phyloP scores from a whole-genome alignment of 805 yeast species.

The Saccharomycopsis selenospora region DNA sequence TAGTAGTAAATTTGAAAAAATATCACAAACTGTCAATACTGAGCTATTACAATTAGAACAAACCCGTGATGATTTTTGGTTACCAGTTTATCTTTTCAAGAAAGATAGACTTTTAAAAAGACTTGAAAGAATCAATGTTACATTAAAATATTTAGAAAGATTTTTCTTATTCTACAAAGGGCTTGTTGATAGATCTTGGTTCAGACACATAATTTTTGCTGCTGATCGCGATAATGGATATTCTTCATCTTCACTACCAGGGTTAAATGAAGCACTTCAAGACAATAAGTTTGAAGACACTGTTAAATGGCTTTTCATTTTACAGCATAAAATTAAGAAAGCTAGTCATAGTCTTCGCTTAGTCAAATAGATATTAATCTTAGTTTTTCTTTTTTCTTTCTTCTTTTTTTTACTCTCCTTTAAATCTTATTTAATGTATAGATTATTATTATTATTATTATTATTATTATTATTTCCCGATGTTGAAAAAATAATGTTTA shows the following conservation, averaged over 20 bases:
- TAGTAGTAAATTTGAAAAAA: constrained; percentile 26
- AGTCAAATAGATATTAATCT: not conserved
- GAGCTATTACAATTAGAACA: not conserved
- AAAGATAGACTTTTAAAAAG: not conserved
- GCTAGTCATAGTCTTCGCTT: constrained; percentile 1
- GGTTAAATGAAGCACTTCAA: constrained; percentile 46
- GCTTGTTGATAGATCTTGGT: constrained; percentile 46
- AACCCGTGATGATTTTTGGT: not conserved
- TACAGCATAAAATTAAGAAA: constrained; percentile 18
- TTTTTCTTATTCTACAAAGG: constrained; percentile 41
- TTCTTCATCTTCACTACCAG: constrained; percentile 52
- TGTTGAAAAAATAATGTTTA: no score
- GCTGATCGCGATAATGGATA: constrained; percentile 57
- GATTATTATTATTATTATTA: no score
- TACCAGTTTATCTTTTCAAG: constrained; percentile 15
- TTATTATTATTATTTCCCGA: no score
- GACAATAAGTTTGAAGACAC: constrained; percentile 35
- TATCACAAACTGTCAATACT: constrained; percentile 21
- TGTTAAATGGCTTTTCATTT: constrained; percentile 34
- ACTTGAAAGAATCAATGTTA: constrained; percentile 31
- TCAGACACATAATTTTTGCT: constrained; percentile 51
- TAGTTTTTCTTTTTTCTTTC: no score
- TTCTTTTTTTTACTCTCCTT: no score
- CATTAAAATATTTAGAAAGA: constrained; percentile 39
- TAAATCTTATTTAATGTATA: not conserved